Evolutionary conservation across 2,329 filamentous ascomycete genomes (phyloP).

Genomic region (Pseudogymnoascus sp.): DNA sequence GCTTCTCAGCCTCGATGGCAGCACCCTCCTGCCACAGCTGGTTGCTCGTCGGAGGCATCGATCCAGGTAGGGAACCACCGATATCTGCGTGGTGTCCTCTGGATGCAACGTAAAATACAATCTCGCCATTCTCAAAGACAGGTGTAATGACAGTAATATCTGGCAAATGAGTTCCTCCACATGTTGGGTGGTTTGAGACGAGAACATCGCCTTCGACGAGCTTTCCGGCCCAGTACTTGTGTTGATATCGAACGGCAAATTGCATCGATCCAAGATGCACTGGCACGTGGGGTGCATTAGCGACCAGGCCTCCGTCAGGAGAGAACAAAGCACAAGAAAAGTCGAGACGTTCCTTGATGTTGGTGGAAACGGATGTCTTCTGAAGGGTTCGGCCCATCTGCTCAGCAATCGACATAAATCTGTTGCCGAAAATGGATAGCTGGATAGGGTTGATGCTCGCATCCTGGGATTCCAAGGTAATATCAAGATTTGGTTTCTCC

Average conservation of each 20-base stretch:
- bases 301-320: slow-evolving; percentile 61
- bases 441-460: slow-evolving; percentile 60
- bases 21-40: slow-evolving; percentile 58
- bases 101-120: slow-evolving; percentile 75
- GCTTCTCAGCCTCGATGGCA: slow-evolving; percentile 55
- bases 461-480: slow-evolving; percentile 26
- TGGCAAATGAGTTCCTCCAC: slow-evolving; percentile 73
- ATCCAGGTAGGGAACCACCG: slow-evolving; percentile 71
- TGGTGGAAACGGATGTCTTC: slow-evolving; percentile 68
- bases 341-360: slow-evolving; percentile 72
- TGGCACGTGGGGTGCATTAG: slow-evolving; percentile 69
- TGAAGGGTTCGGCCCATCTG: slow-evolving; percentile 72
- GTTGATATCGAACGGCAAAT: slow-evolving; percentile 54
- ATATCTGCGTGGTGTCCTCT: slow-evolving; percentile 79
- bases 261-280: slow-evolving; percentile 70
- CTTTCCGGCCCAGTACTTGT: slow-evolving; percentile 66
- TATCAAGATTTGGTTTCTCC: slow-evolving; percentile 8
- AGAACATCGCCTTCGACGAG: slow-evolving; percentile 70
- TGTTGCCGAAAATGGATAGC: slow-evolving; percentile 67
- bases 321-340: slow-evolving; percentile 76
- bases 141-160: slow-evolving; percentile 78
- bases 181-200: slow-evolving; percentile 72
- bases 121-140: slow-evolving; percentile 61
- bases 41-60: slow-evolving; percentile 70
- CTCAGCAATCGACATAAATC: slow-evolving; percentile 77